phyloP scores from a whole-genome alignment of 139 green algal species.

The Chlamydomonas applanata region DNA sequence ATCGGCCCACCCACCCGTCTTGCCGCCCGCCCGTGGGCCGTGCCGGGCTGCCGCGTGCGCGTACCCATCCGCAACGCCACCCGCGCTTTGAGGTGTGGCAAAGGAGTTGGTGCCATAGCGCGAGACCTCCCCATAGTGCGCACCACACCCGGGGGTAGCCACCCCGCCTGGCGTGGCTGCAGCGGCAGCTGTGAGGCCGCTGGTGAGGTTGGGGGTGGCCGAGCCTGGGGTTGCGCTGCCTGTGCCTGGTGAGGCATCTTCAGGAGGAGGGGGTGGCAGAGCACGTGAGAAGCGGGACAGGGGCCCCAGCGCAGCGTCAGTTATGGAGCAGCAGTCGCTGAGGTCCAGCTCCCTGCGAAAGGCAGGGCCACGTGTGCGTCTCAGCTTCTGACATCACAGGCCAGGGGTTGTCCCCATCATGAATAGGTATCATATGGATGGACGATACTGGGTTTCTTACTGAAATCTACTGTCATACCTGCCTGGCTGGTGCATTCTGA shows the following conservation, averaged over 20 bases:
- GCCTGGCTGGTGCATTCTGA: no score
- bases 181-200: not conserved
- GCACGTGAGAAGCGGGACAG: conserved; percentile 31
- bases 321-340: conserved; percentile 38
- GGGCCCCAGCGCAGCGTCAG: conserved; percentile 28
- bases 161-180: not conserved
- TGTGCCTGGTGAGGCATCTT: not conserved
- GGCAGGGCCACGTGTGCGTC: not conserved
- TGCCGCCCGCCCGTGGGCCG: not conserved
- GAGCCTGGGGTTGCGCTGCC: not conserved
- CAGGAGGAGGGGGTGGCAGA: not conserved
- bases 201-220: not conserved
- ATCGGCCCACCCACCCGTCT: not conserved
- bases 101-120: no score
- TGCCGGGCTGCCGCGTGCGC: not conserved
- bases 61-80: no score
- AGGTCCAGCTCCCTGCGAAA: conserved; percentile 41
- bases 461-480: no score
- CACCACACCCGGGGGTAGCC: not conserved
- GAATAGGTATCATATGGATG: no score
- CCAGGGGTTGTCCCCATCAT: no score
- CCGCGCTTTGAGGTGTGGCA: no score
- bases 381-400: not conserved
- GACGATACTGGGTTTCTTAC: no score
- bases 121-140: no score